A percentile compares a stretch with the other conserved stretches of the same genome.
These are phyloP conservation scores for Melanomma pulvis-pyrius DNA, from an alignment of 495 filamentous ascomycete genomes.

Conservation along the genomic window DNA sequence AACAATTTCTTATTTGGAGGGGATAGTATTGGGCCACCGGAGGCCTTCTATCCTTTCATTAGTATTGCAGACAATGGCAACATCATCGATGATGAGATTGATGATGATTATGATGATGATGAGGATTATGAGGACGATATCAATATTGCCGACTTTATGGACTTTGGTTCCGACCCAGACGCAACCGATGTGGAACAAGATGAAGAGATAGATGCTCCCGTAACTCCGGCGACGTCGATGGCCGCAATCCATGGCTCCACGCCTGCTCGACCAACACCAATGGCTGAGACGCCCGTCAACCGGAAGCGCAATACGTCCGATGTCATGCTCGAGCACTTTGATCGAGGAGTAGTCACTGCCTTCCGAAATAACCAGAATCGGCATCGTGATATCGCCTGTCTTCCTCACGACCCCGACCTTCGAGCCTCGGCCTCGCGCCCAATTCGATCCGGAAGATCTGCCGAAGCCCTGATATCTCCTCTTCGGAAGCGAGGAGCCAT, in stretches of 20 bases:
- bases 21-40: conserved; percentile 70
- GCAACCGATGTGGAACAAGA: conserved; percentile 51
- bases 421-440: conserved; percentile 35
- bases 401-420: conserved; percentile 30
- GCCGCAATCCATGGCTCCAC: conserved; percentile 30
- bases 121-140: conserved; percentile 68
- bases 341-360: conserved; percentile 69
- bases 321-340: conserved; percentile 68
- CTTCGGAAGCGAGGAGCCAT: conserved; percentile 32
- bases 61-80: conserved; percentile 60
- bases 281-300: conserved; percentile 48
- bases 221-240: conserved; percentile 38
- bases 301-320: conserved; percentile 56
- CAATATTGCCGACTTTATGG: conserved; percentile 72
- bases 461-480: conserved; percentile 35
- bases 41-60: conserved; percentile 75
- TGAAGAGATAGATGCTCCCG: conserved; percentile 37
- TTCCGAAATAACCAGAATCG: conserved; percentile 79
- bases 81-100: conserved; percentile 53
- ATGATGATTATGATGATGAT: conserved; percentile 59
- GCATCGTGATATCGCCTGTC: conserved; percentile 31
- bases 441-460: conserved; percentile 33
- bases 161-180: conserved; percentile 65
- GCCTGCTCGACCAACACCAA: conserved; percentile 39
- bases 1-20: conserved; percentile 60